Evolutionary conservation across 805 yeast genomes (phyloP).

Genomic region (Candida maesae): DNA sequence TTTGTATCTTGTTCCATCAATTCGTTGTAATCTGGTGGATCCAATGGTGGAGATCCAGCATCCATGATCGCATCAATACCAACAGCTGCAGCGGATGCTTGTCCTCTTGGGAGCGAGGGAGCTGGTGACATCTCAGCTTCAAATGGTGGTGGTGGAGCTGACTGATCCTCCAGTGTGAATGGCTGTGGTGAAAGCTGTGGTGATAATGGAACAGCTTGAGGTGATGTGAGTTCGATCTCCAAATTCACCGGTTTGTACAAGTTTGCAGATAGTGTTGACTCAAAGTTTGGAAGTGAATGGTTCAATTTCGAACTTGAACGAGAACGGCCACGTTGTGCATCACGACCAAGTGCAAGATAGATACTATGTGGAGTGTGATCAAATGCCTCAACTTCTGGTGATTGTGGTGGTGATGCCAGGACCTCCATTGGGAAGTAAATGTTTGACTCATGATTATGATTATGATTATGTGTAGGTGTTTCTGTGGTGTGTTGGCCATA

Average conservation of each 20-base stretch:
- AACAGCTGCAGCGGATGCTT: background rate
- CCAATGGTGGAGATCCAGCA: conserved; percentile 23
- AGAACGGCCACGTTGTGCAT: conserved; percentile 26
- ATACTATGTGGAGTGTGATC: conserved; percentile 29
- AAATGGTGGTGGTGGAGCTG: conserved; percentile 54
- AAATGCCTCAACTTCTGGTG: conserved; percentile 51
- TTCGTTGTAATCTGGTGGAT: conserved; percentile 36
- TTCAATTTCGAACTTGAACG: conserved; percentile 31
- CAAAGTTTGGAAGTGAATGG: conserved; percentile 28
- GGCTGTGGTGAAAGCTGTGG: conserved; percentile 43
- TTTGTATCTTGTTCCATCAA: conserved; percentile 18
- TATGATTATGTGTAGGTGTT: conserved; percentile 5
- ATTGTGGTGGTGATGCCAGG: conserved; percentile 43
- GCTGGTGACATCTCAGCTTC: conserved; percentile 27
- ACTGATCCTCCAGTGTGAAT: conserved; percentile 45
- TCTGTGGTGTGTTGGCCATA: conserved; percentile 39
- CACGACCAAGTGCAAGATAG: conserved; percentile 16
- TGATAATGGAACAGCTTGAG: conserved; percentile 62
- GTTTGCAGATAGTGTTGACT: conserved; percentile 39
- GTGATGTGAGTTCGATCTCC: conserved; percentile 48
- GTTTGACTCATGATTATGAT: conserved; percentile 32
- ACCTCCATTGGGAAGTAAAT: conserved; percentile 38
- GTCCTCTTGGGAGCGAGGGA: conserved; percentile 1
- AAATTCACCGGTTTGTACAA: conserved; percentile 52
- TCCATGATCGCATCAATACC: conserved; percentile 21